These are phyloP conservation scores for Solanum virginianum DNA, from an alignment of 257 asterid genomes.

Conservation along the genomic window DNA sequence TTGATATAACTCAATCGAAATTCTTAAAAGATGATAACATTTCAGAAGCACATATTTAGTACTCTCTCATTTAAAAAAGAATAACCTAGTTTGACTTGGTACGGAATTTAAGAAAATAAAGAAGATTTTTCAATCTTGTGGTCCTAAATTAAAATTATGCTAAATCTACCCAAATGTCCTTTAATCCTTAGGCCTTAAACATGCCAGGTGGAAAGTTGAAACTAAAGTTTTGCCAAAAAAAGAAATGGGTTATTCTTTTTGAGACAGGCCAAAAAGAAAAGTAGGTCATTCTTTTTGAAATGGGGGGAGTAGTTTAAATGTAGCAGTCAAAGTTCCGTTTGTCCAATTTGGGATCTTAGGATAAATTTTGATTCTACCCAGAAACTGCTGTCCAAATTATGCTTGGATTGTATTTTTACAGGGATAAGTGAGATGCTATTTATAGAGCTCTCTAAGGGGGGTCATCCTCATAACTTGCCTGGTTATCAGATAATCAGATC, in stretches of 20 bases:
- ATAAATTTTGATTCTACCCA: not conserved
- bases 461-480: not conserved
- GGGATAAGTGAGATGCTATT: not conserved
- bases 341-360: not conserved
- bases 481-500: not conserved
- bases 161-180: too few species aligned
- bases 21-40: not conserved
- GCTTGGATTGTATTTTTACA: not conserved
- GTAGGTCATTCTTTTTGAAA: too few species aligned
- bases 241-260: too few species aligned
- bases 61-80: too few species aligned
- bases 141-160: too few species aligned
- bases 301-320: not conserved
- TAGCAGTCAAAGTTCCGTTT: not conserved
- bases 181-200: too few species aligned
- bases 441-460: not conserved
- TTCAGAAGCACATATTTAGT: not conserved
- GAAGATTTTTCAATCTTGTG: too few species aligned
- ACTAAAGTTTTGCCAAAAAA: too few species aligned
- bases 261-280: too few species aligned
- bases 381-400: not conserved
- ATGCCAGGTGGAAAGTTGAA: too few species aligned
- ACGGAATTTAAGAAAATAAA: too few species aligned
- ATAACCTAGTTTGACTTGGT: too few species aligned
- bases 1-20: not conserved